phyloP scores from a whole-genome alignment of 2,329 filamentous ascomycete species.

The Fonsecaea pugnacius region DNA sequence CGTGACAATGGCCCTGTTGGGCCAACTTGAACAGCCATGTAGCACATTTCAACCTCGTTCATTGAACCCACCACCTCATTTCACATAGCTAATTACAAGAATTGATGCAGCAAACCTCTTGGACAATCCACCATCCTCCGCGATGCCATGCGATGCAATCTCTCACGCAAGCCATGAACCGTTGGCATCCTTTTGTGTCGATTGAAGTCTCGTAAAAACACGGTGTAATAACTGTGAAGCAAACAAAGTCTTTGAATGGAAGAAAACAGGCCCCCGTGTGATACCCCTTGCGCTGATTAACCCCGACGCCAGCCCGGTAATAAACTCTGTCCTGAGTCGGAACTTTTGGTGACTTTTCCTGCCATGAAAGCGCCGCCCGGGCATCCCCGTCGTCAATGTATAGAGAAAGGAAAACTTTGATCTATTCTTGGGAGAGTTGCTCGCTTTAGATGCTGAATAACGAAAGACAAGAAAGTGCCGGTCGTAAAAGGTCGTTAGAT shows the following conservation, averaged over 20 bases:
- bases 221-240: slow-evolving; percentile 16
- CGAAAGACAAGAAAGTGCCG: slow-evolving; percentile 30
- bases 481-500: slow-evolving; percentile 34
- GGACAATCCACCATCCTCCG: slow-evolving; percentile 13
- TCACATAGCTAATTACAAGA: slow-evolving; percentile 35
- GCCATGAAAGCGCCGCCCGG: slow-evolving; percentile 22
- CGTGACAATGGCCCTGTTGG: slow-evolving; percentile 1
- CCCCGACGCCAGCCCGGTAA: slow-evolving; percentile 25
- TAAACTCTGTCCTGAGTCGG: slow-evolving; percentile 11
- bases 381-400: slow-evolving; percentile 31
- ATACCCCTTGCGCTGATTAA: slow-evolving; percentile 14
- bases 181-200: slow-evolving; percentile 11
- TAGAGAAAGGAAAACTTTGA: slow-evolving; percentile 23
- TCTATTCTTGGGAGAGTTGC: slow-evolving; percentile 31
- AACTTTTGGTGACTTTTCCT: slow-evolving; percentile 35
- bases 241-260: slow-evolving; percentile 20
- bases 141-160: slow-evolving; percentile 21
- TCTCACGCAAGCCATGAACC: slow-evolving; percentile 18
- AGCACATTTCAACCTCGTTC: slow-evolving; percentile 21
- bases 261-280: slow-evolving; percentile 18
- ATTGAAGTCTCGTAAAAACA: slow-evolving; percentile 22
- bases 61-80: slow-evolving; percentile 27
- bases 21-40: slow-evolving; percentile 5
- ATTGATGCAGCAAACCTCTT: slow-evolving; percentile 19
- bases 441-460: slow-evolving; percentile 35